A percentile compares a stretch with the other conserved stretches of the same genome.
phyloP scores from a whole-genome alignment of 768 basidiomycete species.

The Podaxis sp. region DNA sequence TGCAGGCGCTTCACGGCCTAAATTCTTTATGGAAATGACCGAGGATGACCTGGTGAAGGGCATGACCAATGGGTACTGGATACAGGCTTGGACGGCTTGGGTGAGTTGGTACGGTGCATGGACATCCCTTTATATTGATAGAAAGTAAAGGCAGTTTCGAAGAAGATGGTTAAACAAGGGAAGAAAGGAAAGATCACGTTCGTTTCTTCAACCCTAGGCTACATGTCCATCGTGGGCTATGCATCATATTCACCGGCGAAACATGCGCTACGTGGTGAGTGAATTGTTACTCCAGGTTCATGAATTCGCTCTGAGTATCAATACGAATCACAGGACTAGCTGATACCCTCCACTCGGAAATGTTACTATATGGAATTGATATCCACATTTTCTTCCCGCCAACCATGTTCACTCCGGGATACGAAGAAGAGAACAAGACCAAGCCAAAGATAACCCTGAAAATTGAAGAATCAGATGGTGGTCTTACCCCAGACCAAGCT shows the following conservation, averaged over 20 bases:
- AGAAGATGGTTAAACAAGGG: conserved; percentile 62
- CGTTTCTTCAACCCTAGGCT: conserved; percentile 71
- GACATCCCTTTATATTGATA: conserved; percentile 3
- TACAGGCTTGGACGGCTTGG: conserved; percentile 57
- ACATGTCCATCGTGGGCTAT: conserved; percentile 78
- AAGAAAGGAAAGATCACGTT: conserved; percentile 69
- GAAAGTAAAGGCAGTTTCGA: conserved; percentile 57
- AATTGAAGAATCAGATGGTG: conserved; percentile 72
- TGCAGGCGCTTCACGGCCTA: conserved; percentile 72
- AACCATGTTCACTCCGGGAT: conserved; percentile 79
- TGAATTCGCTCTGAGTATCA: not conserved
- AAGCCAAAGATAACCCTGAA: conserved; percentile 77
- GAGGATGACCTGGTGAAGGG: conserved; percentile 54
- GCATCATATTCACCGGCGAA: conserved; percentile 82
- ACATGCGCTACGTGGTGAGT: conserved; percentile 77
- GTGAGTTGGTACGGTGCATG: conserved; percentile 31
- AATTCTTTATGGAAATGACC: conserved; percentile 71
- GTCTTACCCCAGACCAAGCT: conserved; percentile 61
- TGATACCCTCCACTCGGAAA: conserved; percentile 78
- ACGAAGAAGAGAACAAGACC: conserved; percentile 68
- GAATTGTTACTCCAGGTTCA: not conserved
- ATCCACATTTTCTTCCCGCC: conserved; percentile 83
- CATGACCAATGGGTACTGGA: conserved; percentile 47
- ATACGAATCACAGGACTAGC: conserved; percentile 60
- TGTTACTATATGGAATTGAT: conserved; percentile 72